phyloP scores from a whole-genome alignment of 1,284 basidiomycete species.

The Apiotrichum sp. region DNA sequence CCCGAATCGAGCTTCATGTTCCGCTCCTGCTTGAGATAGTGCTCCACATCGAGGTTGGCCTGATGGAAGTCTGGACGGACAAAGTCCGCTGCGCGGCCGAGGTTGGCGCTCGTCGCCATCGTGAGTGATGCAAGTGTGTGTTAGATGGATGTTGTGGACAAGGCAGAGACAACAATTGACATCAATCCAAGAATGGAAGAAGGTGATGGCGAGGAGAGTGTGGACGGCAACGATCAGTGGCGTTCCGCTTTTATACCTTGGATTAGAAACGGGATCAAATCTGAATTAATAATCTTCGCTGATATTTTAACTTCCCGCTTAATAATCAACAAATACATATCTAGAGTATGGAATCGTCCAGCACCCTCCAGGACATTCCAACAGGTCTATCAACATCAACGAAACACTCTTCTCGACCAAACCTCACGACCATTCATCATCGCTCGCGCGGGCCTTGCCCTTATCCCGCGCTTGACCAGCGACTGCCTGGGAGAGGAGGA shows the following conservation, averaged over 20 bases:
- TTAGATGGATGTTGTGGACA: not conserved
- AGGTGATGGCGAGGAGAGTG: not conserved
- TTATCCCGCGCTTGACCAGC: constrained; percentile 3
- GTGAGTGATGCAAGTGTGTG: not conserved
- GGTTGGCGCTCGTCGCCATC: constrained; percentile 17
- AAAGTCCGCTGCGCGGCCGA: constrained; percentile 54
- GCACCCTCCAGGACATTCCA: no score
- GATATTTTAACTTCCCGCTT: no score
- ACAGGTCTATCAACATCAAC: no score
- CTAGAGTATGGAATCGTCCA: no score
- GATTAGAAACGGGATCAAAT: constrained; percentile 2
- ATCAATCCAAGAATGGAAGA: no score
- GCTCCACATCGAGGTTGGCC: constrained; percentile 78
- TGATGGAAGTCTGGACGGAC: constrained; percentile 88
- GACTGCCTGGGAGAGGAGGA: constrained; percentile 6
- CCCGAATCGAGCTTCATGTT: constrained; percentile 89
- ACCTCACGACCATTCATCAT: not conserved
- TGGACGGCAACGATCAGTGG: not conserved
- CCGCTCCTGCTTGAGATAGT: constrained; percentile 74
- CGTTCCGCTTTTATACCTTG: not conserved
- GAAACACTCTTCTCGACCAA: not conserved
- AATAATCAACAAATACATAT: no score
- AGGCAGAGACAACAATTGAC: no score
- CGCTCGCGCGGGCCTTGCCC: not conserved
- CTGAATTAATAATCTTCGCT: not conserved